Conservation (phyloP, 148 eudicot genomes). For the Spergularia bocconei region DNA sequence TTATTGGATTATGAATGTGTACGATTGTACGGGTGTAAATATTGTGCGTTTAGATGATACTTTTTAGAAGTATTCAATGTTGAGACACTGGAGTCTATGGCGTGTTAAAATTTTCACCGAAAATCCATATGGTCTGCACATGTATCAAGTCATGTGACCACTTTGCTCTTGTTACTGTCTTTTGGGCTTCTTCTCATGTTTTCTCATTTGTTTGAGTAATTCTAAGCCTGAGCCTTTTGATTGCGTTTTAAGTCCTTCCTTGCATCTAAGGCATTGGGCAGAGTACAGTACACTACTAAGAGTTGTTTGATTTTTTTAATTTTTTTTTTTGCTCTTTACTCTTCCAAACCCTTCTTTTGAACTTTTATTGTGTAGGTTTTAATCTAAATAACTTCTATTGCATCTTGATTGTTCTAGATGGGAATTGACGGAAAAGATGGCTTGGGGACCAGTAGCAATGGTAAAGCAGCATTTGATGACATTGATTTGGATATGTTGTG, state of each 20-base stretch:
- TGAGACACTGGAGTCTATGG: neutral
- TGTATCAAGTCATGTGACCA: no score
- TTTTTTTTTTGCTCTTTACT: neutral
- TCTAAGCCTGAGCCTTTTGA: neutral
- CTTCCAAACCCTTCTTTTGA: neutral
- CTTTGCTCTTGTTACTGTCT: no score
- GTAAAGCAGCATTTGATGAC: conserved; percentile 37
- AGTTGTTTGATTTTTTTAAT: no score
- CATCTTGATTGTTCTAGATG: conserved; percentile 19
- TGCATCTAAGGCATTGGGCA: neutral
- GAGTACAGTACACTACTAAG: neutral
- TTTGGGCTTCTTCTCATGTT: neutral
- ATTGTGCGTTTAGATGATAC: neutral
- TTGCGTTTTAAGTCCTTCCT: neutral
- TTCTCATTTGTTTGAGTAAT: neutral
- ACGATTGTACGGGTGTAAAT: neutral
- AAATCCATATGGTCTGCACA: no score
- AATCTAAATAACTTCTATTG: neutral
- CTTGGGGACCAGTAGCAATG: conserved; percentile 46
- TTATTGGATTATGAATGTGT: neutral
- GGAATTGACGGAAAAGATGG: conserved; percentile 41
- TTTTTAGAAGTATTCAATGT: no score
- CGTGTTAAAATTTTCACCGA: neutral
- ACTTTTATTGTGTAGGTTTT: neutral
- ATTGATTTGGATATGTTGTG: conserved; percentile 33